phyloP scores from a whole-genome alignment of 768 basidiomycete species.

The Baorangia bicolor region DNA sequence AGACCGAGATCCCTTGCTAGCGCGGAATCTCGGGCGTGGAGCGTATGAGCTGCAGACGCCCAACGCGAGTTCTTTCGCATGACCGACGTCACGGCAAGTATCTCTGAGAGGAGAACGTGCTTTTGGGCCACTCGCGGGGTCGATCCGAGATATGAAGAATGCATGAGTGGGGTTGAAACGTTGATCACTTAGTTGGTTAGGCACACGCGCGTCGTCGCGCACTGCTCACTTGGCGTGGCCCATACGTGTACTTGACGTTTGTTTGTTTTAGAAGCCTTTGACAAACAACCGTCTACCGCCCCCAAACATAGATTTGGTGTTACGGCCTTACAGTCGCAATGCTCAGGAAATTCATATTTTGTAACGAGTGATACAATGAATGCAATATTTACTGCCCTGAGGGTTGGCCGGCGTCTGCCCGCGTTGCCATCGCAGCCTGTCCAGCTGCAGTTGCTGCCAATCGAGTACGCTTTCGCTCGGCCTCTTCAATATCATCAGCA shows the following conservation, averaged over 20 bases:
- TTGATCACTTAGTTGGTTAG: neutral
- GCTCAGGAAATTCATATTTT: slow-evolving; percentile 4
- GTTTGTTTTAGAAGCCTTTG: slow-evolving; percentile 26
- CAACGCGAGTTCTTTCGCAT: slow-evolving; percentile 99
- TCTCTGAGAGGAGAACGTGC: slow-evolving; percentile 87
- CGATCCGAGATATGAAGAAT: slow-evolving; percentile 9
- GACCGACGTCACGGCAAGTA: slow-evolving; percentile 84
- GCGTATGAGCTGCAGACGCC: slow-evolving; percentile 72
- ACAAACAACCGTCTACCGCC: slow-evolving; percentile 24
- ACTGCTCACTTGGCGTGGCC: neutral
- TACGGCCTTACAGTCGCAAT: neutral
- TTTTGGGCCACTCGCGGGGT: slow-evolving; percentile 48
- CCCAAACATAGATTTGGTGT: neutral
- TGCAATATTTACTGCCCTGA: slow-evolving; percentile 34
- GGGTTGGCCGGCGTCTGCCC: slow-evolving; percentile 40
- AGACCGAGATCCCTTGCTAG: slow-evolving; percentile 76
- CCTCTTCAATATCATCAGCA: slow-evolving; percentile 54
- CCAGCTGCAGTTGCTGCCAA: slow-evolving; percentile 90
- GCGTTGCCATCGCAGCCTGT: slow-evolving; percentile 81
- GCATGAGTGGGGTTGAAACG: slow-evolving; percentile 20
- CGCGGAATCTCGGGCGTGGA: slow-evolving; percentile 60
- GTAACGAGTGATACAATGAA: slow-evolving; percentile 11
- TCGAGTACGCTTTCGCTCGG: slow-evolving; percentile 89
- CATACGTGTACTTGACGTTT: slow-evolving; percentile 13
- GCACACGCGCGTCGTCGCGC: neutral